Evolutionary conservation across 2,329 filamentous ascomycete genomes (phyloP).

Genomic region (Hypoxylon sp.): DNA sequence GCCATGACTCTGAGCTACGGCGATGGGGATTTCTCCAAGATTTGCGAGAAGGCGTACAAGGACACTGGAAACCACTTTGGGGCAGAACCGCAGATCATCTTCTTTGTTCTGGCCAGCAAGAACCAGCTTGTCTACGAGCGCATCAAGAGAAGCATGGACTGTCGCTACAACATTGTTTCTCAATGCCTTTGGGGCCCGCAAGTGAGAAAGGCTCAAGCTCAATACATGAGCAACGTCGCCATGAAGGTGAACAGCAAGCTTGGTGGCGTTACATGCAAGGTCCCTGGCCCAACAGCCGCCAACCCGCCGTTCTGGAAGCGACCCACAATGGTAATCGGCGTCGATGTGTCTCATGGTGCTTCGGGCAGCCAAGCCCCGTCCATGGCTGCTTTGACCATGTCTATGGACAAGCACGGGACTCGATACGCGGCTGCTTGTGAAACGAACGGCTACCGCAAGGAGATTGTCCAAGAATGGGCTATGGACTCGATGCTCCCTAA

Average conservation of each 20-base stretch:
- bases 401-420: slow-evolving; percentile 76
- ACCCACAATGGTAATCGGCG: slow-evolving; percentile 86
- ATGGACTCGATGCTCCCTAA: slow-evolving; percentile 73
- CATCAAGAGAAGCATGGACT: slow-evolving; percentile 91
- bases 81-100: slow-evolving; percentile 76
- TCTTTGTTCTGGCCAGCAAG: slow-evolving; percentile 80
- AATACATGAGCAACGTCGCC: slow-evolving; percentile 92
- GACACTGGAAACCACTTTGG: slow-evolving; percentile 65
- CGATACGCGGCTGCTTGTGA: slow-evolving; percentile 83
- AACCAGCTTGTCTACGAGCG: slow-evolving; percentile 80
- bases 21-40: slow-evolving; percentile 61
- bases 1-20: slow-evolving; percentile 52
- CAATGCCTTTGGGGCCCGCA: slow-evolving; percentile 83
- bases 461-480: slow-evolving; percentile 79
- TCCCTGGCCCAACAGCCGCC: slow-evolving; percentile 51
- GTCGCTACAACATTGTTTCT: slow-evolving; percentile 82
- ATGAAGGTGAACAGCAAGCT: slow-evolving; percentile 99
- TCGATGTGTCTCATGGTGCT: slow-evolving; percentile 87
- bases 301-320: slow-evolving; percentile 56
- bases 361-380: slow-evolving; percentile 76
- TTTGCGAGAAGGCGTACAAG: slow-evolving; percentile 68
- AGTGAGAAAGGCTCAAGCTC: slow-evolving; percentile 75
- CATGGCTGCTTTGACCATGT: slow-evolving; percentile 88
- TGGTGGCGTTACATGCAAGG: slow-evolving; percentile 78
- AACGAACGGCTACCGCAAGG: slow-evolving; percentile 83